Percentiles rank a stretch among this genome's conserved stretches.
Evolutionary conservation across 2,329 filamentous ascomycete genomes (phyloP).

Genomic region (Cladosporium sp.): DNA sequence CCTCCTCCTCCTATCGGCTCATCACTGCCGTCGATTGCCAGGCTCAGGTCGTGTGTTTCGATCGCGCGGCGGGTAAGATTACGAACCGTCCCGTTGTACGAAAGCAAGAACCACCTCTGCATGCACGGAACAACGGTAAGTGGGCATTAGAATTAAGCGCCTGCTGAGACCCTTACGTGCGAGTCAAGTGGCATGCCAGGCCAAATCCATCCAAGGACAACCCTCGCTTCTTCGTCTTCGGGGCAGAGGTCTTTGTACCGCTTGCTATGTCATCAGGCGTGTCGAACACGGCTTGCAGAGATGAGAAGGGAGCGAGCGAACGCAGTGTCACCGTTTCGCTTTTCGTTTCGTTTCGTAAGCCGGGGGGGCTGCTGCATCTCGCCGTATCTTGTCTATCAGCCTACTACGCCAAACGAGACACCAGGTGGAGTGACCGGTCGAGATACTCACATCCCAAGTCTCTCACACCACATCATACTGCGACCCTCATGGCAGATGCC

Average conservation of each 20-base stretch:
- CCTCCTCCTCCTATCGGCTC: not conserved
- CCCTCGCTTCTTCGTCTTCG: not conserved
- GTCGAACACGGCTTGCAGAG: not conserved
- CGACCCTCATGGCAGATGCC: not conserved
- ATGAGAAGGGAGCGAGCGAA: not conserved
- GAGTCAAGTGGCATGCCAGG: not conserved
- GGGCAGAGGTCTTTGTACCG: not conserved
- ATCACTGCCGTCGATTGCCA: not conserved
- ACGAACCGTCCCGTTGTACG: constrained; percentile 1
- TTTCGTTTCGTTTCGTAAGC: not conserved
- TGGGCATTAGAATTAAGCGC: constrained; percentile 7
- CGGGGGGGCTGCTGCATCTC: too few species aligned
- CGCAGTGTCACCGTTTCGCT: not conserved
- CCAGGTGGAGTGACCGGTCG: not conserved
- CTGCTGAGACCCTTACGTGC: not conserved
- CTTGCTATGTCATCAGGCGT: not conserved
- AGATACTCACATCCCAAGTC: not conserved
- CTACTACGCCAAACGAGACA: not conserved
- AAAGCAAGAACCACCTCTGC: constrained; percentile 7
- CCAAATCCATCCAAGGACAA: not conserved
- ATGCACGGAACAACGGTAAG: constrained; percentile 12
- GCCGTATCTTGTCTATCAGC: not conserved
- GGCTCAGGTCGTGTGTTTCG: not conserved
- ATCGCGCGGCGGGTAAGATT: constrained; percentile 1
- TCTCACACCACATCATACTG: not conserved